Base-by-base conservation (phyloP, 345 rosid species). In the Kandelia obovata region DNA sequence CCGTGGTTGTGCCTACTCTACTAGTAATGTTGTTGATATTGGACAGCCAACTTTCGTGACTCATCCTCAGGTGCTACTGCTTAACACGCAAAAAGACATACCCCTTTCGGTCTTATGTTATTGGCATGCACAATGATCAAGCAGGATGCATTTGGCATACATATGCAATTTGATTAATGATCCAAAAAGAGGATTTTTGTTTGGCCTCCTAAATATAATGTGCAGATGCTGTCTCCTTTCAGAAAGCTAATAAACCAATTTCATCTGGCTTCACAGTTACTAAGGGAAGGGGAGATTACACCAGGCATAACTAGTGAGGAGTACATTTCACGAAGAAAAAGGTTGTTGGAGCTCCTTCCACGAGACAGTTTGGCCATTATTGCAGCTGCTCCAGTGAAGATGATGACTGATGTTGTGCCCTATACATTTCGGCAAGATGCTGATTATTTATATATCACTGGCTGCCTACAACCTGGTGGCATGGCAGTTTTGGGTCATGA, bases 381-480 rank as follows among this genome's bases (percentile, higher is more conserved):
- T 63, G 87, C 99, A 53, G 84, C 99, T 56, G 90, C 96, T 37
- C 96, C 97, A 1, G 79, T 88, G 68, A 90, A 95, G 89, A 92
- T 90, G 97, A 95, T 95, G 97, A 95, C 90, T 3, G 91, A 92
- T 69, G 96, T 89, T 64, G 99, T 95, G 28, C 97, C 96, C 2
- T 92, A 95, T 71, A 86, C 92, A 47, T 89, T 83, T 74, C 85
- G 96, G 62, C 99, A 86, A 78, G 96, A 95, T 71, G 90, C 99
- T 68, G 89, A 90, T 75, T 95, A 90, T 79, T 77, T 79, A 52
- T 95, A 92, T 75, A 70, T 92, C 68, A 92, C 99, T 21, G 99
- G 97, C 53, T 95, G 96, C 81, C 92, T 89, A 20, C 99, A 95
- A 76, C 93, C 99, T 21, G 97, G 96, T 77, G 97, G 99, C 65